Evolutionary conservation across 1,139 yeast genomes (phyloP), one percentile per base, ranked within the genome.

Genomic region (Debaryomyces subglobosus): DNA sequence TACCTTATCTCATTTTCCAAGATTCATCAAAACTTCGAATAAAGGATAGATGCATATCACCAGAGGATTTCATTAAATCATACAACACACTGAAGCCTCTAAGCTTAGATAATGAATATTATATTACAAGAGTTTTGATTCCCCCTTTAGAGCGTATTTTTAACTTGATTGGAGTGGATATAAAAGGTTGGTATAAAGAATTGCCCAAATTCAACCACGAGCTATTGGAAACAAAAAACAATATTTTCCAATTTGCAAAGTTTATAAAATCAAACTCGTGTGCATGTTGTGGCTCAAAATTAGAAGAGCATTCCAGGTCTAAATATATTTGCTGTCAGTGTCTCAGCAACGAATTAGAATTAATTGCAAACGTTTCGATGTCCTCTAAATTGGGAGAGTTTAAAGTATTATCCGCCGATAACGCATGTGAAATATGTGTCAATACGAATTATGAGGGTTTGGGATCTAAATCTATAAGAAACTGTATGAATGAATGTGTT

Each of bases 121-220:
- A 94, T 64, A 90, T 94, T 44, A 80, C 81, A 3, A 85, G 89
- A 59, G 90, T 89, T 5, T 67, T 94, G 45, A 82, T 92, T 4
- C 99, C 99, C 1, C 98, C 99, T 0, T 67, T 94, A 47, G 96
- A 89, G 54, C 73, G 99, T 50, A 70, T 94, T 3, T 89, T 94
- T 65, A 87, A 85, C 59, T 69, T 92, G 23, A 70, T 91, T 52
- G 99, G 99, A 0, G 95, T 86, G 1, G 88, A 90, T 66, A 76
- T 92, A 5, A 74, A 74, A 46, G 73, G 73, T 2, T 94, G 99
- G 99, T 89, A 85, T 55, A 68, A 69, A n/a, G 89, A 85, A 37
- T 72, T 91, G 68, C 90, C 96, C 0, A 60, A 57, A 45, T 51
- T 45, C 16, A 49, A 30, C 39, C 32, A 27, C 35, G 38, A 46